These are phyloP conservation scores for Sequoiadendron giganteum DNA, from an alignment of 75 land plant species.

Conservation along the genomic window DNA sequence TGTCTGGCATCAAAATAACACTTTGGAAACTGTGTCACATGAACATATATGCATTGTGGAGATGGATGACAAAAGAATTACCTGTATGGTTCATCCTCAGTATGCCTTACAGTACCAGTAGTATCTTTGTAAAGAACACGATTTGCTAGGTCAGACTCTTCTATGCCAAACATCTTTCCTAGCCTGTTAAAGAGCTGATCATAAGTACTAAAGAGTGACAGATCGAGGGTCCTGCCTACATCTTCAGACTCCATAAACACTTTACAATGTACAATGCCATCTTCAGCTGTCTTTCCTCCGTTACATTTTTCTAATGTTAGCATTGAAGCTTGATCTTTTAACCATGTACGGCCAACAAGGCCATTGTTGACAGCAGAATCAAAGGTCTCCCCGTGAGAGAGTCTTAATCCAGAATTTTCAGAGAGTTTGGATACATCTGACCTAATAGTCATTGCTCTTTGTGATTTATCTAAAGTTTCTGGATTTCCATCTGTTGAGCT, in stretches of 20 bases:
- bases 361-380: conserved; percentile 16
- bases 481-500: conserved; percentile 17
- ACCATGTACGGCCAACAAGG: conserved; percentile 28
- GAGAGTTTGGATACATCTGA: conserved; percentile 11
- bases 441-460: conserved; percentile 7
- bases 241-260: conserved; percentile 52
- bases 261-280: conserved; percentile 36
- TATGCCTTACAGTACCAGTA: conserved; percentile 31
- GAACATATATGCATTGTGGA: not conserved
- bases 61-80: conserved; percentile 5
- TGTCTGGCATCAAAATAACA: not conserved
- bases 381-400: not conserved
- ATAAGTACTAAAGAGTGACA: conserved; percentile 33
- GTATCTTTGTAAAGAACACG: conserved; percentile 41
- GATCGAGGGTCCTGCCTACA: conserved; percentile 57
- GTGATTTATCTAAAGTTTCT: conserved; percentile 13
- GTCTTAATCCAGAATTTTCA: conserved; percentile 9
- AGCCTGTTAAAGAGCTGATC: conserved; percentile 48
- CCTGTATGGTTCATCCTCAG: conserved; percentile 56
- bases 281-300: conserved; percentile 20
- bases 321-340: conserved; percentile 25
- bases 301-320: conserved; percentile 2
- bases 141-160: conserved; percentile 22
- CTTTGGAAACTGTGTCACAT: not conserved
- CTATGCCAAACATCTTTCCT: conserved; percentile 41